Evolutionary conservation across 768 basidiomycete genomes (phyloP).

Genomic region (Tricholoma flavovirens): DNA sequence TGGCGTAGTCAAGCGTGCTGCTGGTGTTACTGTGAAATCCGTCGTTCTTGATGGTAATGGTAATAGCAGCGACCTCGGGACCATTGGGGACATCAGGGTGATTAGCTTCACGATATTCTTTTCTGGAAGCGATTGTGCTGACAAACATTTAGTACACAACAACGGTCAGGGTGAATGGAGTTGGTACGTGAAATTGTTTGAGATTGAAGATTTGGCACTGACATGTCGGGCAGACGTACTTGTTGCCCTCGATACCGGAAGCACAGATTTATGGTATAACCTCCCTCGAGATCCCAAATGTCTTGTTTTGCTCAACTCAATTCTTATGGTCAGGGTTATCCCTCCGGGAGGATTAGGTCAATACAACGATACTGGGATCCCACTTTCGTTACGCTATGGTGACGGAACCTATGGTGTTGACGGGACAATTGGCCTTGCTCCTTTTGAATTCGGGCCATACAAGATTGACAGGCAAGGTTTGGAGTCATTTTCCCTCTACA

Average conservation of each 20-base stretch:
- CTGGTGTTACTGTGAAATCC: background rate
- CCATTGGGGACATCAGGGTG: constrained; percentile 11
- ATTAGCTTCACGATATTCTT: background rate
- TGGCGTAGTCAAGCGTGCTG: background rate
- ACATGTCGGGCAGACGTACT: constrained; percentile 16
- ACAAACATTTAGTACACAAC: constrained; percentile 2
- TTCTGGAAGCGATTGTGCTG: background rate
- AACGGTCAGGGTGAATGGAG: constrained; percentile 29
- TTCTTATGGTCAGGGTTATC: constrained; percentile 23
- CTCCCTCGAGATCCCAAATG: background rate
- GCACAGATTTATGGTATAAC: constrained; percentile 31
- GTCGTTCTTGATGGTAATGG: background rate
- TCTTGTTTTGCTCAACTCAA: background rate
- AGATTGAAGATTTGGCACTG: background rate
- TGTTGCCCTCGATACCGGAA: constrained; percentile 34
- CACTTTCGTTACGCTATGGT: constrained; percentile 25
- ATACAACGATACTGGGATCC: constrained; percentile 28
- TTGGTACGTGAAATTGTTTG: constrained; percentile 4
- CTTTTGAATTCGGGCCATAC: constrained; percentile 28
- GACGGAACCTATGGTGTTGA: constrained; percentile 29
- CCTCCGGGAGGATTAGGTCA: constrained; percentile 27
- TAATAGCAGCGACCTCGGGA: constrained; percentile 4
- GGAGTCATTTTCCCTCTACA: background rate
- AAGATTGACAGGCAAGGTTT: constrained; percentile 17
- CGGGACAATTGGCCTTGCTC: constrained; percentile 28